phyloP scores from a whole-genome alignment of 768 basidiomycete species.

The Postia placenta region DNA sequence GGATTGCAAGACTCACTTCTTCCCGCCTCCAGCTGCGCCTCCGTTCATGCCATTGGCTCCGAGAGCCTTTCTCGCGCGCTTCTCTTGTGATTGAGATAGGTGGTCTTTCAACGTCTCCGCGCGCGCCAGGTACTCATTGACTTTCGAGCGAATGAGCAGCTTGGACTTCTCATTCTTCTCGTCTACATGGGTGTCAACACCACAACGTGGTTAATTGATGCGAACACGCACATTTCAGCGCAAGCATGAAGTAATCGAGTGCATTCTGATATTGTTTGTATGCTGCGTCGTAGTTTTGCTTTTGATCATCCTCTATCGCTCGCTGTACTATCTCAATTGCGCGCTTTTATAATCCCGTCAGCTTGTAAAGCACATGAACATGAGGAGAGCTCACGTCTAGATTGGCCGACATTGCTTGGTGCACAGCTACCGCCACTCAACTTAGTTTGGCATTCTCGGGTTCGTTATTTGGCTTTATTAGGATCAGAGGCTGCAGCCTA shows the following conservation, averaged over 20 bases:
- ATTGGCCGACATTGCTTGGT: constrained; percentile 17
- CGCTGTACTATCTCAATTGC: constrained; percentile 90
- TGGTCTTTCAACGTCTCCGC: constrained; percentile 92
- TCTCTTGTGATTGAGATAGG: constrained; percentile 59
- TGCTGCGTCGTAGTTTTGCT: constrained; percentile 90
- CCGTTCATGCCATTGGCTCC: constrained; percentile 43
- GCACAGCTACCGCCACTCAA: constrained; percentile 4
- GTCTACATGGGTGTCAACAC: constrained; percentile 36
- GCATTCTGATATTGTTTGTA: constrained; percentile 94
- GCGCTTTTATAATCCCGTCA: constrained; percentile 33
- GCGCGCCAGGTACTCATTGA: constrained; percentile 85
- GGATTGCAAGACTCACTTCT: constrained; percentile 27
- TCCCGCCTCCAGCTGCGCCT: constrained; percentile 27
- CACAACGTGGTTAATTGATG: not conserved
- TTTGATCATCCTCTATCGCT: constrained; percentile 89
- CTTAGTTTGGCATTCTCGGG: not conserved
- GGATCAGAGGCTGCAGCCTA: constrained; percentile 14
- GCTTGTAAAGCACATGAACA: not conserved
- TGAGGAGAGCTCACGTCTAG: constrained; percentile 18
- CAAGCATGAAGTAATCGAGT: constrained; percentile 98
- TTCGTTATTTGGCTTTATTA: constrained; percentile 12
- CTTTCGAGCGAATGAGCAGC: constrained; percentile 77
- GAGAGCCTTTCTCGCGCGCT: constrained; percentile 44
- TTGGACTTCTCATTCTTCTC: constrained; percentile 96
- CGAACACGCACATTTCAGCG: constrained; percentile 70